These are phyloP conservation scores for Dioszegia hungarica DNA, from an alignment of 768 basidiomycete species.

Conservation along the genomic window DNA sequence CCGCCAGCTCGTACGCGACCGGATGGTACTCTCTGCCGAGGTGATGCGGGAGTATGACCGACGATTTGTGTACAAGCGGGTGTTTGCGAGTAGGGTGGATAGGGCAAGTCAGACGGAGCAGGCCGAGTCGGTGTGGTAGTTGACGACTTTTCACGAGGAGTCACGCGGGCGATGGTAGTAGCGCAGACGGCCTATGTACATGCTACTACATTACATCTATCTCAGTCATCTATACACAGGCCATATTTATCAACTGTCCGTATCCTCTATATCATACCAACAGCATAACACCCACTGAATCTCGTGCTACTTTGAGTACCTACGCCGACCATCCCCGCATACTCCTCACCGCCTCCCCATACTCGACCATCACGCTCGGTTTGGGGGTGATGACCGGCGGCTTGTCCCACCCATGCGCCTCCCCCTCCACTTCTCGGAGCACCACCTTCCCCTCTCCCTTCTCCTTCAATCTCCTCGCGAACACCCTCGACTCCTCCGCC, in stretches of 20 bases:
- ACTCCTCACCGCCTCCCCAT: slow-evolving; percentile 5
- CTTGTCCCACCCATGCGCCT: slow-evolving; percentile 35
- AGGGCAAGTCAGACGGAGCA: slow-evolving; percentile 40
- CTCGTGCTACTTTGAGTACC: too few species aligned
- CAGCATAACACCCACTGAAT: too few species aligned
- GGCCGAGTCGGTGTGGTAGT: slow-evolving; percentile 16
- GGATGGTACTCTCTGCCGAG: slow-evolving; percentile 41
- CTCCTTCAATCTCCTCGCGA: slow-evolving; percentile 13
- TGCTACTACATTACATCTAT: too few species aligned
- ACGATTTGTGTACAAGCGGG: slow-evolving; percentile 45
- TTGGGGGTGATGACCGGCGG: slow-evolving; percentile 13
- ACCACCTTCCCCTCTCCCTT: slow-evolving; percentile 17
- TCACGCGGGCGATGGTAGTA: too few species aligned
- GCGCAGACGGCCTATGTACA: too few species aligned
- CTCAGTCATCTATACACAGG: too few species aligned
- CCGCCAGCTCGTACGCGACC: slow-evolving; percentile 43
- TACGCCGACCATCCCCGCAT: slow-evolving; percentile 4
- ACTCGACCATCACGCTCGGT: slow-evolving; percentile 13
- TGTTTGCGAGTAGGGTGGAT: slow-evolving; percentile 42
- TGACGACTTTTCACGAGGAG: too few species aligned
- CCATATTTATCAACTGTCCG: too few species aligned
- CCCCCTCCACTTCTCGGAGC: slow-evolving; percentile 16
- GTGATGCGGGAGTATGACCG: slow-evolving; percentile 49
- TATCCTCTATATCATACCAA: too few species aligned
- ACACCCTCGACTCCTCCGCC: slow-evolving; percentile 20